A percentile compares a stretch with the other conserved stretches of the same genome.
Conservation (phyloP, 2,329 filamentous ascomycete species). For the Aspergillus chevalieri region DNA sequence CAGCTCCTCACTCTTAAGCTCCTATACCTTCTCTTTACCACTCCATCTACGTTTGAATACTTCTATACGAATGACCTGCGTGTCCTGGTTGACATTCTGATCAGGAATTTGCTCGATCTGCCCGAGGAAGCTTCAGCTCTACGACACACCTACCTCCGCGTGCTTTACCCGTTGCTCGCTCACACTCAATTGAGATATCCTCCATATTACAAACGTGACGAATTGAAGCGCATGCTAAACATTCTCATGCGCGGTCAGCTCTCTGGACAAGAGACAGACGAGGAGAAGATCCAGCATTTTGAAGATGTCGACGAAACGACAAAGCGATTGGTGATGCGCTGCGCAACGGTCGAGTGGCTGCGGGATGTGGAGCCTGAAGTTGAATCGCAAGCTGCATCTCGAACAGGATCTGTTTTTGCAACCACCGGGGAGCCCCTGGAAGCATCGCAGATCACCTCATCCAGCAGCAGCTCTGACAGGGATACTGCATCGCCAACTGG, state of each 20-base stretch:
- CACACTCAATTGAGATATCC: constrained; percentile 85
- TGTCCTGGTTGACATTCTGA: constrained; percentile 89
- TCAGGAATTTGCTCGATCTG: constrained; percentile 92
- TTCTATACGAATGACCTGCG: constrained; percentile 97
- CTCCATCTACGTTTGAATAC: constrained; percentile 85
- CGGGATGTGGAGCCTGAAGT: constrained; percentile 22
- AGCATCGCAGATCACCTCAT: constrained; percentile 4
- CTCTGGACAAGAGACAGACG: constrained; percentile 46
- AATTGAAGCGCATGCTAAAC: constrained; percentile 69
- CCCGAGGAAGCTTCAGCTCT: constrained; percentile 70
- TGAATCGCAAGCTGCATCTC: constrained; percentile 15
- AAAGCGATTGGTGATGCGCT: constrained; percentile 41
- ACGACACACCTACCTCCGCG: constrained; percentile 88
- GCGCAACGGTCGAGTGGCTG: constrained; percentile 43
- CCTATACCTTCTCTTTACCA: constrained; percentile 91
- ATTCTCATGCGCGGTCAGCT: constrained; percentile 69
- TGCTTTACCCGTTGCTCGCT: constrained; percentile 81
- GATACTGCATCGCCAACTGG: not conserved
- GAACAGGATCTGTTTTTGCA: constrained; percentile 7
- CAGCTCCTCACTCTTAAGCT: constrained; percentile 96
- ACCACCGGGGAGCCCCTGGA: not conserved
- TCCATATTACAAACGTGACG: constrained; percentile 85
- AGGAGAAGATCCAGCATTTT: constrained; percentile 44
- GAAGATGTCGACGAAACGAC: constrained; percentile 47
- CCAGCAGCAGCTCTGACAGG: constrained; percentile 3